Evolutionary conservation across 2,329 filamentous ascomycete genomes (phyloP), one percentile per base, ranked within the genome.

Genomic region (Didymella sp.): DNA sequence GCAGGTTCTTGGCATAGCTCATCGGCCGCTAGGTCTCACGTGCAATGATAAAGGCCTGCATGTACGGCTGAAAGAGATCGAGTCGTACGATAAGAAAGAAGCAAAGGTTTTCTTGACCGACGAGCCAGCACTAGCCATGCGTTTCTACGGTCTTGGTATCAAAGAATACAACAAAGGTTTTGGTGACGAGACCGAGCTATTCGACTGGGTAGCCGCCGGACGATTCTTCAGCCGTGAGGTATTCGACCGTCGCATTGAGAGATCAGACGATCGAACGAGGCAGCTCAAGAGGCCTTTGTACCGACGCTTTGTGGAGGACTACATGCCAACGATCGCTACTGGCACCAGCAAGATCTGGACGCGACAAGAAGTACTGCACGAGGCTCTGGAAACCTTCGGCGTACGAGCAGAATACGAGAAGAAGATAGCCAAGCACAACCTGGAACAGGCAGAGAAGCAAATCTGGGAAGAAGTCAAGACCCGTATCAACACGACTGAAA

Each of bases 1-100:
- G 82, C 89, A 85, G 57, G 81, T 87, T 8, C 70, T 94, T 0
- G 88, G 89, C 5, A 80, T 83, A 17, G 84, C 81, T 8, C 85
- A 91, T 59, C 82, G 87, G 0, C 83, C 82, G 0, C 83, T 86
- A 31, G 90, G 90, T 1, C 82, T 95, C 7, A 89, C 85, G 0
- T 77, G 86, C 22, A 88, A 87, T 62, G 84, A 90, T 47, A 73
- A 71, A 12, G 89, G 85, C 1, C 74, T 95, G 1, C 85, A 83
- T 70, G 65, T 94, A 0, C 84, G 89, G 0, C 82, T 93, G 15
- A 80, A 83, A 4, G 87, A 91, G 69, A 86, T 92, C 30, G 90
- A 93, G 66, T 59, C 71, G 0, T 61, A 78, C 2, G 79, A 91
- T 69, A 80, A 79, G 58, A 85, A 84, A 57, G 80, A 80, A 55